A percentile compares a stretch with the other conserved stretches of the same genome.
Conservation (phyloP, 768 basidiomycete species). For the Lyophyllum shimeji region DNA sequence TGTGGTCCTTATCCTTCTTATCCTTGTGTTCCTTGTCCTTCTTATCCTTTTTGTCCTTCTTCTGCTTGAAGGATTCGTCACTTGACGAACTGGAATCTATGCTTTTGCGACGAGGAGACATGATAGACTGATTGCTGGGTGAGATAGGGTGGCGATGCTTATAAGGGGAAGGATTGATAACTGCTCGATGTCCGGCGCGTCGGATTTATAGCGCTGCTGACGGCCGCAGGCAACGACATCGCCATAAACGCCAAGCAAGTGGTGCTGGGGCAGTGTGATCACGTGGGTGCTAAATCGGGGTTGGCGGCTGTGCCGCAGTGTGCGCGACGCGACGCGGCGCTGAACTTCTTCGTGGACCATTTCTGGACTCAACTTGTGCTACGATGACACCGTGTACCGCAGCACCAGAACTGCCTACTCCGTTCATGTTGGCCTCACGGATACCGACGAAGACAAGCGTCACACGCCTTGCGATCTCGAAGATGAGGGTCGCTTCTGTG, state of each 20-base stretch:
- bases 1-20: constrained; percentile 21
- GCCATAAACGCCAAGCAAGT: too few relatives aligned
- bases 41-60: constrained; percentile 19
- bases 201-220: too few relatives aligned
- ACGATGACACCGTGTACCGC: too few relatives aligned
- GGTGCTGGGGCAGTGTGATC: neutral
- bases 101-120: constrained; percentile 25
- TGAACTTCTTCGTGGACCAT: too few relatives aligned
- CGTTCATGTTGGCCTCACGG: neutral
- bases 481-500: neutral
- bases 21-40: constrained; percentile 24
- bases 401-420: neutral
- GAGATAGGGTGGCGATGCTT: neutral
- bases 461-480: neutral
- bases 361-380: too few relatives aligned
- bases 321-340: neutral
- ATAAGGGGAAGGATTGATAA: neutral
- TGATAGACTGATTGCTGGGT: neutral
- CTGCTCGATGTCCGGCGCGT: too few relatives aligned
- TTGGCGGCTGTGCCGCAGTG: too few relatives aligned
- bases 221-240: too few relatives aligned
- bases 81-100: constrained; percentile 28
- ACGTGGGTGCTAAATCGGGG: neutral
- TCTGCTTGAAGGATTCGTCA: constrained; percentile 18
- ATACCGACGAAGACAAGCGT: neutral